Percentiles rank a stretch among this genome's conserved stretches.
phyloP scores from a whole-genome alignment of 768 basidiomycete species.

The Floccularia luteovirens region DNA sequence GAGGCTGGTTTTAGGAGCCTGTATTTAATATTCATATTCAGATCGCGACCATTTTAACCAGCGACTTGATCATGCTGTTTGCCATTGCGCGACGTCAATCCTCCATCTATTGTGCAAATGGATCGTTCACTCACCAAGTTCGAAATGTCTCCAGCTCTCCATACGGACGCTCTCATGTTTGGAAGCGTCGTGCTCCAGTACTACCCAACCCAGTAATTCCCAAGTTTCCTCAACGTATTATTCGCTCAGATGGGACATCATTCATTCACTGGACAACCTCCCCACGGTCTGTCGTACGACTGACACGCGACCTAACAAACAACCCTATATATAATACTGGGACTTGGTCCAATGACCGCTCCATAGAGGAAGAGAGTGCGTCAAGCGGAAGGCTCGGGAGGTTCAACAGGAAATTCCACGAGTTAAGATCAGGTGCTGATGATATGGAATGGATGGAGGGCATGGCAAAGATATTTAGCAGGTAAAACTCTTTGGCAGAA shows the following conservation, averaged over 20 bases:
- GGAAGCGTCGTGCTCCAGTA: slow-evolving; percentile 56
- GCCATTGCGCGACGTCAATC: too few species aligned
- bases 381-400: slow-evolving; percentile 74
- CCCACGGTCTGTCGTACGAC: slow-evolving; percentile 64
- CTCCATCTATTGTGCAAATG: too few species aligned
- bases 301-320: slow-evolving; percentile 86
- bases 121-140: slow-evolving; percentile 5
- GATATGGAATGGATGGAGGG: neutral
- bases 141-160: slow-evolving; percentile 58
- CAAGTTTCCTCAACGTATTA: slow-evolving; percentile 78
- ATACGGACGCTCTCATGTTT: slow-evolving; percentile 80
- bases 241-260: slow-evolving; percentile 83
- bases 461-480: neutral
- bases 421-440: neutral
- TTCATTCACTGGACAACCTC: slow-evolving; percentile 88
- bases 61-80: too few species aligned
- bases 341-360: slow-evolving; percentile 38
- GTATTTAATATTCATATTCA: too few species aligned
- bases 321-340: slow-evolving; percentile 82
- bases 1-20: too few species aligned
- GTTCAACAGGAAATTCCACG: slow-evolving; percentile 61
- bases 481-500: neutral
- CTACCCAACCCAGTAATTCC: slow-evolving; percentile 83
- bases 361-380: slow-evolving; percentile 61
- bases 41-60: too few species aligned